Evolutionary conservation across 2,329 filamentous ascomycete species (phyloP).

Genomic region (Periconia macrospinosa): DNA sequence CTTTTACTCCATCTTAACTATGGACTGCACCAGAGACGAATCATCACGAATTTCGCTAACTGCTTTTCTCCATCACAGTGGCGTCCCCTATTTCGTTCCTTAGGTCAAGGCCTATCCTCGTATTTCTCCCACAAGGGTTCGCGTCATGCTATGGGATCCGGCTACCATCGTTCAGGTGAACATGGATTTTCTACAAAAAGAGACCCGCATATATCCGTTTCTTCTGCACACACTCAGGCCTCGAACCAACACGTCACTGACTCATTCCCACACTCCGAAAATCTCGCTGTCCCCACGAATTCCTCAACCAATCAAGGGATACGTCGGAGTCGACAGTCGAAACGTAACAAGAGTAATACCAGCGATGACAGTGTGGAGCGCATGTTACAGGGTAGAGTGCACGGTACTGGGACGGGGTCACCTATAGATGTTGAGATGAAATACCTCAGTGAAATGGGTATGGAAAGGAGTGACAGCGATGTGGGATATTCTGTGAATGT

Average conservation of each 20-base stretch:
- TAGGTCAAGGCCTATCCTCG: constrained; percentile 7
- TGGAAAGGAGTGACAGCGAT: not conserved
- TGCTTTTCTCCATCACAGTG: not conserved
- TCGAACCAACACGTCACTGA: not conserved
- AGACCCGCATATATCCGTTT: not conserved
- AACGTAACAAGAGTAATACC: constrained; percentile 4
- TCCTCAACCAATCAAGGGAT: not conserved
- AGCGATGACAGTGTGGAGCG: constrained; percentile 5
- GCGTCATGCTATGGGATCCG: not conserved
- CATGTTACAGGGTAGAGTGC: constrained; percentile 1
- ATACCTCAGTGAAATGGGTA: not conserved
- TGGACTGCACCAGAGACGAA: too few relatives aligned
- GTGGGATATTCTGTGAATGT: not conserved
- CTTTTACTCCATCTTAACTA: too few relatives aligned
- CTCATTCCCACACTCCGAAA: not conserved
- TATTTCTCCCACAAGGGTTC: constrained; percentile 2
- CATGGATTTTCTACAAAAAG: not conserved
- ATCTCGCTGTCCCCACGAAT: not conserved
- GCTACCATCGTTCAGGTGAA: not conserved
- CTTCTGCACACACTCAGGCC: not conserved
- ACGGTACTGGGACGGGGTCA: not conserved
- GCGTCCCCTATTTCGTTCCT: constrained; percentile 16
- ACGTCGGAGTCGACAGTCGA: not conserved
- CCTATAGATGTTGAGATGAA: not conserved
- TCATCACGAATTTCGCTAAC: not conserved